Percentiles rank a stretch among this genome's conserved stretches.
These are phyloP conservation scores for Blastobotrys muscicola DNA, from an alignment of 805 yeast genomes.

Conservation along the genomic window DNA sequence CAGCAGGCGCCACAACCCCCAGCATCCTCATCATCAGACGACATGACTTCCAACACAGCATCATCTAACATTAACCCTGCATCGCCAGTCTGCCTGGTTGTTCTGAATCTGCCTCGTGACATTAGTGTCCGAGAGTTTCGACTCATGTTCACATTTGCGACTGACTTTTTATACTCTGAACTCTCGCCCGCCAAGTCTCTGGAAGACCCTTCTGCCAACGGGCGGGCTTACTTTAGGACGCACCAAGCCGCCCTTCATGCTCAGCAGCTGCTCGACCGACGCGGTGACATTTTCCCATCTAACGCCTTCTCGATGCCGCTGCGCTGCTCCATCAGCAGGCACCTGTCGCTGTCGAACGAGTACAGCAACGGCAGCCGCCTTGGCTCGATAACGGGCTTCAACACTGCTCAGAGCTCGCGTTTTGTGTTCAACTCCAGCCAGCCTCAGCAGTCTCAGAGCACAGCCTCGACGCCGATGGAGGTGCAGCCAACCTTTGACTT, in stretches of 20 bases:
- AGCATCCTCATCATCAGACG: too few species aligned
- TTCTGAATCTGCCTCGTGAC: slow-evolving; percentile 25
- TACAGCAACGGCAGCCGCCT: background rate
- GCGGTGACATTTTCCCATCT: background rate
- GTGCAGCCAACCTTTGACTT: background rate
- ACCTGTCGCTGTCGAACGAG: background rate
- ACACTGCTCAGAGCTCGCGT: background rate
- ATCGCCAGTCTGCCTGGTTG: background rate
- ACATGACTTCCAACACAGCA: background rate
- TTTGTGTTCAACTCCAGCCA: background rate
- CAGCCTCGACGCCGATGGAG: background rate
- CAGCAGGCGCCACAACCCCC: background rate
- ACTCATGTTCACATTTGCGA: slow-evolving; percentile 31
- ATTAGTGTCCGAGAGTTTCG: slow-evolving; percentile 31
- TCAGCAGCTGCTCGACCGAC: background rate
- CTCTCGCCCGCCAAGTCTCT: slow-evolving; percentile 20
- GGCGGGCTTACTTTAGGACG: slow-evolving; percentile 14
- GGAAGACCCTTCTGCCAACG: slow-evolving; percentile 4
- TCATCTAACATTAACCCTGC: background rate
- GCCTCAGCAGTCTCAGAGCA: background rate
- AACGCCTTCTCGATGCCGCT: background rate
- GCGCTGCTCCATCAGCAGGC: background rate
- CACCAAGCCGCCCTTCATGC: slow-evolving; percentile 2
- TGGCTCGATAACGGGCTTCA: background rate
- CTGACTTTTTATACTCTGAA: slow-evolving; percentile 28